These are phyloP conservation scores for Ceratocystiopsis brevicomis DNA, from an alignment of 2,329 filamentous ascomycete species.

Conservation along the genomic window DNA sequence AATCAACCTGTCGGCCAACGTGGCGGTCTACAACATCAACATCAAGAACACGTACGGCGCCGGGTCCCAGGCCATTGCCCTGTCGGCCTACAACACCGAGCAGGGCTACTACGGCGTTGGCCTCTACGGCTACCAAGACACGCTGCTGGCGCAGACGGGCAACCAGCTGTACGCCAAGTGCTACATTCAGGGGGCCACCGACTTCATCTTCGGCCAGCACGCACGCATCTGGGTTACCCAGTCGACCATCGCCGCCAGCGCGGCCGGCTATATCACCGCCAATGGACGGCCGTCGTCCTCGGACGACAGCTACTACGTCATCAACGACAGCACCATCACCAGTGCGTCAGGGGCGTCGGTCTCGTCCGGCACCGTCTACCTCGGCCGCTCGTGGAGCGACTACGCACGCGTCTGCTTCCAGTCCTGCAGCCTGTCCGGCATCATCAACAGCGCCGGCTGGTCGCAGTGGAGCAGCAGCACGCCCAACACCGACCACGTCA, in stretches of 20 bases:
- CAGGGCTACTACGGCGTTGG: conserved; percentile 28
- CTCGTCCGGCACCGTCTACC: conserved; percentile 32
- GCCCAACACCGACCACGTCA: conserved; percentile 16
- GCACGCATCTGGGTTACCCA: conserved; percentile 7
- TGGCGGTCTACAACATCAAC: conserved; percentile 45
- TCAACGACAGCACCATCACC: conserved; percentile 9
- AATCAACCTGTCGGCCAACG: conserved; percentile 25
- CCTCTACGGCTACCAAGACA: conserved; percentile 29
- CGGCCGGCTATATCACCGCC: too few species aligned
- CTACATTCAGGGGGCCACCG: conserved; percentile 17
- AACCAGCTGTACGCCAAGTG: conserved; percentile 27
- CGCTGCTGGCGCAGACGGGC: conserved; percentile 25
- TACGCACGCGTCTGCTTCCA: conserved; percentile 30
- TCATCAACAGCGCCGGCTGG: conserved; percentile 42
- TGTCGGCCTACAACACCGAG: conserved; percentile 23
- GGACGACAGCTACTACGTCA: too few species aligned
- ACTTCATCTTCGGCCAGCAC: conserved; percentile 20
- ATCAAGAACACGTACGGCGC: conserved; percentile 27
- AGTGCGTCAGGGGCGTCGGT: conserved; percentile 16
- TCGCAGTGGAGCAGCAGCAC: conserved; percentile 16
- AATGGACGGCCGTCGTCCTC: too few species aligned
- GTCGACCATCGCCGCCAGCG: too few species aligned
- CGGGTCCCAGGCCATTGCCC: conserved; percentile 27
- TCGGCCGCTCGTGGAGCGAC: conserved; percentile 28
- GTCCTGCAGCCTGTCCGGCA: conserved; percentile 27